Base-by-base conservation (phyloP, 2,329 filamentous ascomycete species). In the Cytospora piceae region DNA sequence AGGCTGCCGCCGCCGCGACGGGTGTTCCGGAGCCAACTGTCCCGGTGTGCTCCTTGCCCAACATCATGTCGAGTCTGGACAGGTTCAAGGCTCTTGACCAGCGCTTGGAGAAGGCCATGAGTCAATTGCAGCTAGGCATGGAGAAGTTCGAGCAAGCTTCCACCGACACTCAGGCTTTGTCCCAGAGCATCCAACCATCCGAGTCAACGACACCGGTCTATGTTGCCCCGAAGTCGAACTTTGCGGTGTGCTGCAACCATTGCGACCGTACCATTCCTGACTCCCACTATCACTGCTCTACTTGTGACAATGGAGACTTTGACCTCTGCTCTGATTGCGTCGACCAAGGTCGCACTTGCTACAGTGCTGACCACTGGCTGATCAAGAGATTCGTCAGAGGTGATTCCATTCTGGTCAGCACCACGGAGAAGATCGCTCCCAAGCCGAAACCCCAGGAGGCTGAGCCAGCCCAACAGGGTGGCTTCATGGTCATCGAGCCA, bases 231-330 rank as follows among this genome's bases (percentile, higher is more conserved):
- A 68, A 66, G 56, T 61, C 63, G 42, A 80, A 85, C 56, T 97
- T 94, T 78, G 91, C 91, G 15, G 93, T 99, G 54, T 96, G 92
- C 82, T 99, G 95, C 86, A 98, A 99, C 80, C 85, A 87, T 75
- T 99, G 95, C 78, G 90, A 93, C 71, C 83, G 82, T 68, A 86
- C 88, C 52, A 93, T 97, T 73, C 86, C 90, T 32, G 88, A 93
- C 71, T 86, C 88, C 60, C 94, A 99, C 78, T 99, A 92, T 78
- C 95, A 99, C 80, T 99, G 96, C 82, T 91, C 91, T 70, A 92
- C 91, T 65, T 99, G 95, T 75, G 93, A 98, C 70, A 87, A 90
- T 65, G 95, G 94, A 51, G 95, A 99, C 77, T 99, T 94, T 73
- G 95, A 99, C 74, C 86, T 99, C 34, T 99, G 96, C 82, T 85